Evolutionary conservation across 345 rosid species (phyloP), one percentile per base, ranked within the genome.

Genomic region (Dovyalis caffra): DNA sequence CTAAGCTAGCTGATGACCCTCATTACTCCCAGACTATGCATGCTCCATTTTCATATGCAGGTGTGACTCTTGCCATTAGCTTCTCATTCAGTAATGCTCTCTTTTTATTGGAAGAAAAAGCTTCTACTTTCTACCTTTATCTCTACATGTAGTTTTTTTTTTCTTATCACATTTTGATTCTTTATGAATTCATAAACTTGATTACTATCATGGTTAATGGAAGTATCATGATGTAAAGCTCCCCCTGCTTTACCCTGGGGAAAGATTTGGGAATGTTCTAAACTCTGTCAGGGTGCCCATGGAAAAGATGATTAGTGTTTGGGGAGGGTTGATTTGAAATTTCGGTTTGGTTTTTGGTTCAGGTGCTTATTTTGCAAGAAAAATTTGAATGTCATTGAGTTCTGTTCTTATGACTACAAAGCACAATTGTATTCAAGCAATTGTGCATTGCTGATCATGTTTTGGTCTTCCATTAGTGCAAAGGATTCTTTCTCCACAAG

Each of bases 41-140:
- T 79, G 81, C 90, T 63, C 97, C 99, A 71, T 91, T 90, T 85
- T 88, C 99, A 47, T 93, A 96, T 85, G 90, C 92, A 81, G 97
- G 99, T 93, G 74, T 78, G 84, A 74, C 72, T 74, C 73, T 68
- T 71, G 40, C 64, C 65, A 31, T 47, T 69, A 53, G 62, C 81
- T n/a, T 66, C 45, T 49, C 23, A 15, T 47, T 29, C 61, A 21
- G 47, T 64, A 18, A 21, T 75, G 35, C 15, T 32, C 63, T 34
- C 58, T 68, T 74, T 69, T 49, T 63, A 28, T 31, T 62, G 35
- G n/a, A 62, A 62, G n/a, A 62, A 62, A 62, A 16, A 31, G 11
- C 66, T 62, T 56, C 28, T 23, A 56, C 28, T 23, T n/a, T 56
- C 61, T 10, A 23, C 5, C 14, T 53, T 53, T 3, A 53, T 26